Evolutionary conservation across 306 rosid species (phyloP).

Genomic region (Acacia melanoxylon): DNA sequence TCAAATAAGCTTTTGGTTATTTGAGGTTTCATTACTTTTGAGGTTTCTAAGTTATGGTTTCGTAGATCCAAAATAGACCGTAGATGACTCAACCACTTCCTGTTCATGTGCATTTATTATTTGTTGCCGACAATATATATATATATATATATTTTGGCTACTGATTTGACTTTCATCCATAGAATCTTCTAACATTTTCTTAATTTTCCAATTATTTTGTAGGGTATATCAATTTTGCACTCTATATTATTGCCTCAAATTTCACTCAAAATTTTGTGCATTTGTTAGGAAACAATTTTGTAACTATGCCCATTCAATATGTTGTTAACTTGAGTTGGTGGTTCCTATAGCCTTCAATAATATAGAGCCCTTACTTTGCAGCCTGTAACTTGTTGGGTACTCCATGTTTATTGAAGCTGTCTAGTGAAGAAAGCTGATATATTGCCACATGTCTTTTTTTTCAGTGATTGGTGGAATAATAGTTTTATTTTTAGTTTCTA

Average conservation of each 20-base stretch:
- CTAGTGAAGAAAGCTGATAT: neutral
- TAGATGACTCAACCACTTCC: neutral
- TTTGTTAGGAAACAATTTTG: neutral
- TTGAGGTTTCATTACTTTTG: neutral
- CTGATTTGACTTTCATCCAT: neutral
- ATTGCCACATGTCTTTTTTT: neutral
- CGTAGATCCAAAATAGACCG: neutral
- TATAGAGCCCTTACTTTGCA: neutral
- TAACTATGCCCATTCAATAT: neutral
- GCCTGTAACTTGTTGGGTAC: neutral
- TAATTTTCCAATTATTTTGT: neutral
- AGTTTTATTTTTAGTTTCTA: neutral
- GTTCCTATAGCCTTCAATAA: neutral
- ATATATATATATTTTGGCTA: too few species aligned
- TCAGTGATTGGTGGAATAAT: neutral
- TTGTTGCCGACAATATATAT: neutral
- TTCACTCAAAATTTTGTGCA: neutral
- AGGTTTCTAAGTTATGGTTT: neutral
- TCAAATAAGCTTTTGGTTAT: conserved; percentile 12
- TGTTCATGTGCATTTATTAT: neutral
- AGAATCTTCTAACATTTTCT: neutral
- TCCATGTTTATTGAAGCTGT: neutral
- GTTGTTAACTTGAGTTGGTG: neutral
- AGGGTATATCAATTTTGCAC: neutral
- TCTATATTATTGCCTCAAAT: neutral